Conservation (phyloP, 1,139 yeast species). For the Sugiyamaella neomexicana region DNA sequence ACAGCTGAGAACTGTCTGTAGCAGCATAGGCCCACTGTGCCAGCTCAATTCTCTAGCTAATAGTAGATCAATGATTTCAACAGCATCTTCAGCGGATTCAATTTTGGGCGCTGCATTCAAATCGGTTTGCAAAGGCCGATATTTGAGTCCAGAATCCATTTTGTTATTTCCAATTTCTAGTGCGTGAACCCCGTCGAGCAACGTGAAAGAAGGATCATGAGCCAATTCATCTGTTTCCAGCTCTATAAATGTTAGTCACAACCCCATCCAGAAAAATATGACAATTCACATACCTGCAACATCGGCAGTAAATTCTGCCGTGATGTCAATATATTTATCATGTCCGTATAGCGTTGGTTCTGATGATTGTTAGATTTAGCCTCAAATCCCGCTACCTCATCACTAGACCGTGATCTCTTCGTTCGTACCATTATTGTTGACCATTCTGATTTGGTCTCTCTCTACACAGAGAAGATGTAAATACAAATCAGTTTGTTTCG, state of each 20-base stretch:
- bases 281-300: slow-evolving; percentile 17
- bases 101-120: slow-evolving; percentile 30
- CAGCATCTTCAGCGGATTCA: slow-evolving; percentile 28
- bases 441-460: background rate
- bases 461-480: too few species aligned
- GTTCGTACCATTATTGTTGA: background rate
- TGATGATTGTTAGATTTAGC: background rate
- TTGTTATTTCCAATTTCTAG: slow-evolving; percentile 42
- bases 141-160: slow-evolving; percentile 45
- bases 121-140: slow-evolving; percentile 32
- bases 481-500: too few species aligned
- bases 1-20: slow-evolving; percentile 42
- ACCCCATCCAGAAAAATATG: background rate
- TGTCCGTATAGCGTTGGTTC: slow-evolving; percentile 28
- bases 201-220: slow-evolving; percentile 33
- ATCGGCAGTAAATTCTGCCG: slow-evolving; percentile 30
- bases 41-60: slow-evolving; percentile 41
- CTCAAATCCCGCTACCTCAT: background rate
- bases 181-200: slow-evolving; percentile 42
- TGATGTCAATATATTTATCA: slow-evolving; percentile 31
- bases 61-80: slow-evolving; percentile 37
- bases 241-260: slow-evolving; percentile 17
- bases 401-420: background rate
- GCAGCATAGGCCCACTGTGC: slow-evolving; percentile 41
- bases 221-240: slow-evolving; percentile 38